A percentile compares a stretch with the other conserved stretches of the same genome.
Evolutionary conservation across 2,329 filamentous ascomycete genomes (phyloP).

Genomic region (Sporothrix protearum): DNA sequence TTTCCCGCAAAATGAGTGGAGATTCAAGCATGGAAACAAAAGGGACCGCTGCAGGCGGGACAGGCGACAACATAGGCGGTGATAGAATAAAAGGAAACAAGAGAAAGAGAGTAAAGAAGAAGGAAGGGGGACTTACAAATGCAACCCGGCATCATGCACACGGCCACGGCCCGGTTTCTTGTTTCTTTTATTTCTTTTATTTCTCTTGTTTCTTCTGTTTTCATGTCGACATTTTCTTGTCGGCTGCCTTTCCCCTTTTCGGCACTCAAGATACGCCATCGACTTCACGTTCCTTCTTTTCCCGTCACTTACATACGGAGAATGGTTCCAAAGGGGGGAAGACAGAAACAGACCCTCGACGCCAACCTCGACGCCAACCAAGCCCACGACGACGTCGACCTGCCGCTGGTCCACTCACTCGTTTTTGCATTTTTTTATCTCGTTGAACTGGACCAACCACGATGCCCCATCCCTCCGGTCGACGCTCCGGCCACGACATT

Average conservation of each 20-base stretch:
- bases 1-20: not conserved
- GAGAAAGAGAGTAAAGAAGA: not conserved
- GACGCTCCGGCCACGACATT: not conserved
- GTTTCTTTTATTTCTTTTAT: not conserved
- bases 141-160: not conserved
- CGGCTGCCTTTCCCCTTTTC: not conserved
- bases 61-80: not conserved
- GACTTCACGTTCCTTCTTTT: not conserved
- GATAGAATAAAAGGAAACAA: not conserved
- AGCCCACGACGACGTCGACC: not conserved
- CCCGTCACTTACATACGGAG: too few relatives aligned
- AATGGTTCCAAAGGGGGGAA: too few relatives aligned
- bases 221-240: not conserved
- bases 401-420: not conserved
- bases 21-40: not conserved
- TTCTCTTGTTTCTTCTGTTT: not conserved
- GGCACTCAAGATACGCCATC: not conserved
- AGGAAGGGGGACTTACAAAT: not conserved
- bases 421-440: not conserved
- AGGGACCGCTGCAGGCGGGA: not conserved
- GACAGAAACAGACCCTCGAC: not conserved
- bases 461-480: not conserved
- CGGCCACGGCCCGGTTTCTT: not conserved
- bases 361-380: not conserved
- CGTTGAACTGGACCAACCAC: not conserved